Conservation (phyloP, 352 stramenopile species). For the Pythium phragmiticola region DNA sequence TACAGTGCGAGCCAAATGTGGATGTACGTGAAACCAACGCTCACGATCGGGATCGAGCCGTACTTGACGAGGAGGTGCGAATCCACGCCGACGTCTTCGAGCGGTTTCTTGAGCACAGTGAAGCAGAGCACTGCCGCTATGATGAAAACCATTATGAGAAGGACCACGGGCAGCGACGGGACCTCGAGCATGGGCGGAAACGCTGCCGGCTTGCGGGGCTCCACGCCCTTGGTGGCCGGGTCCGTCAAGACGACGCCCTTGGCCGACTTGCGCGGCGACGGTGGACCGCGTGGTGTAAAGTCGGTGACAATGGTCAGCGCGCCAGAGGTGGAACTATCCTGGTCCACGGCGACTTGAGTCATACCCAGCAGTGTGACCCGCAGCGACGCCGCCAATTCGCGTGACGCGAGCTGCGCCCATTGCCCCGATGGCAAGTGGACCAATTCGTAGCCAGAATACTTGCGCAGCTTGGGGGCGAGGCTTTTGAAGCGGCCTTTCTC, state of each 20-base stretch:
- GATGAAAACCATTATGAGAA: conserved; percentile 47
- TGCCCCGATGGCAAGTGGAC: conserved; percentile 53
- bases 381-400: conserved; percentile 63
- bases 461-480: conserved; percentile 51
- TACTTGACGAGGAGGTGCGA: conserved; percentile 76
- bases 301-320: conserved; percentile 64
- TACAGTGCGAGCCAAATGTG: conserved; percentile 96
- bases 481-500: conserved; percentile 68
- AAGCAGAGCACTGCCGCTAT: conserved; percentile 63
- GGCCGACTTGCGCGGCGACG: conserved; percentile 26
- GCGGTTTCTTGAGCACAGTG: conserved; percentile 58
- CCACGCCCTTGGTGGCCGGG: conserved; percentile 4
- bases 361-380: conserved; percentile 84
- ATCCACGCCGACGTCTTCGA: conserved; percentile 54
- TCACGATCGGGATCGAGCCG: conserved; percentile 83
- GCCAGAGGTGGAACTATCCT: conserved; percentile 33
- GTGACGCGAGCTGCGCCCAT: conserved; percentile 56
- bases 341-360: conserved; percentile 59
- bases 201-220: conserved; percentile 38
- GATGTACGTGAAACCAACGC: conserved; percentile 91
- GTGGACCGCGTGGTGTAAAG: conserved; percentile 42
- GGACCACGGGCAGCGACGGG: conserved; percentile 56
- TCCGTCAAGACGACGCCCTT: conserved; percentile 13
- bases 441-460: conserved; percentile 65
- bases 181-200: conserved; percentile 83